Evolutionary conservation across 2,329 filamentous ascomycete genomes (phyloP).

Genomic region (Diaporthe aspalathi): DNA sequence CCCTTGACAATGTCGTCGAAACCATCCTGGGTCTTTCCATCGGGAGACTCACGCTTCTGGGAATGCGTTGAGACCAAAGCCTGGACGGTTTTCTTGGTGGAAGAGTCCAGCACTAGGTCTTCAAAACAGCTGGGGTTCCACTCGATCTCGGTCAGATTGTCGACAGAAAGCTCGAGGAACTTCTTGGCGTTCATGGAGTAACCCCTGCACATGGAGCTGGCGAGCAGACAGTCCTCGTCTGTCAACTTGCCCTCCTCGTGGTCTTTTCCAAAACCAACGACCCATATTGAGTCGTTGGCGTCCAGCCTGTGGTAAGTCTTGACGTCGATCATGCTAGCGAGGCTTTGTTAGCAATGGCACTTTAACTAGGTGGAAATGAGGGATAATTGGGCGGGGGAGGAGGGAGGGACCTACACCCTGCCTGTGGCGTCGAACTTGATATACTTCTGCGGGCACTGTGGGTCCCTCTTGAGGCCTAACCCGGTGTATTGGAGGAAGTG

Average conservation of each 20-base stretch:
- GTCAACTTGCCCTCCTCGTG: conserved; percentile 43
- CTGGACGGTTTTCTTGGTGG: conserved; percentile 48
- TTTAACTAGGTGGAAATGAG: too few relatives aligned
- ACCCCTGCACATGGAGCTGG: conserved; percentile 46
- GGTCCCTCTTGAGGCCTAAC: conserved; percentile 42
- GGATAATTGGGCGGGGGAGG: too few relatives aligned
- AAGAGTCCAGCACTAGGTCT: conserved; percentile 46
- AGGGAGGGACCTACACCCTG: conserved; percentile 41
- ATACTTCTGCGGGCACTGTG: conserved; percentile 28
- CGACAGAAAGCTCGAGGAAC: conserved; percentile 48
- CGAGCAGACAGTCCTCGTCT: conserved; percentile 45
- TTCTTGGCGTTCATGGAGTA: conserved; percentile 48
- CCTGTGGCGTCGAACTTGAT: conserved; percentile 45
- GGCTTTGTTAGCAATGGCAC: neutral
- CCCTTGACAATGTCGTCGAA: conserved; percentile 42
- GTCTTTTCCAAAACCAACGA: conserved; percentile 40
- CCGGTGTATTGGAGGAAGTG: conserved; percentile 51
- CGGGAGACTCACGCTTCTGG: conserved; percentile 23
- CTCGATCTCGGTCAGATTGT: conserved; percentile 41
- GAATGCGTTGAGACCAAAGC: conserved; percentile 46
- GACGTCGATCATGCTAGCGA: conserved; percentile 49
- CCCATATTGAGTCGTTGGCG: conserved; percentile 43
- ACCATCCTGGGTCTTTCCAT: conserved; percentile 7
- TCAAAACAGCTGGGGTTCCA: conserved; percentile 48
- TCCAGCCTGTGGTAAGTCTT: conserved; percentile 49